A percentile compares a stretch with the other conserved stretches of the same genome.
phyloP scores from a whole-genome alignment of 257 asterid genomes.

The Sherardia arvensis region DNA sequence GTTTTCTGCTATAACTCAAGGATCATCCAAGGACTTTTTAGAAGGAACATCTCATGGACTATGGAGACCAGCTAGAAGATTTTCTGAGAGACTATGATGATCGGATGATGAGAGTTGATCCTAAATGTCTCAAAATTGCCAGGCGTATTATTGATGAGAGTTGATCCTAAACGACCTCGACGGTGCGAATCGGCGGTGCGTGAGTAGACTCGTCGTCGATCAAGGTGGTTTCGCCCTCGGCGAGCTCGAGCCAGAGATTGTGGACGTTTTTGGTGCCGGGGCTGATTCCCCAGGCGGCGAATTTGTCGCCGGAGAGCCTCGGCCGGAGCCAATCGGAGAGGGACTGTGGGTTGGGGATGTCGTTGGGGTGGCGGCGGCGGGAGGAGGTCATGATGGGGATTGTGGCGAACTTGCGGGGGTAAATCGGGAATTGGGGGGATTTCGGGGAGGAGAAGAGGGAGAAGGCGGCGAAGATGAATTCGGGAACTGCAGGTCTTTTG shows the following conservation, averaged over 20 bases:
- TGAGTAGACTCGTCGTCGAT: constrained; percentile 53
- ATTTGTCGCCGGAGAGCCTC: constrained; percentile 53
- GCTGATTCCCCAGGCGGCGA: constrained; percentile 88
- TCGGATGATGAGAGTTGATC: too few relatives aligned
- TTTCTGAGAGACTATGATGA: too few relatives aligned
- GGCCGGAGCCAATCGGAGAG: constrained; percentile 90
- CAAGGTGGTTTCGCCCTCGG: constrained; percentile 67
- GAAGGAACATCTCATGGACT: too few relatives aligned
- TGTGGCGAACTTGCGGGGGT: constrained; percentile 40
- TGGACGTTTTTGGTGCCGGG: constrained; percentile 91
- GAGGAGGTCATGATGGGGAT: constrained; percentile 67
- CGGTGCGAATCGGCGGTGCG: constrained; percentile 62
- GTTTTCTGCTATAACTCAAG: too few relatives aligned
- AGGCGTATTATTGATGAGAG: too few relatives aligned
- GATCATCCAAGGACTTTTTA: too few relatives aligned
- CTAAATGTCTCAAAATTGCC: too few relatives aligned
- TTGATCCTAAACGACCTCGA: constrained; percentile 86
- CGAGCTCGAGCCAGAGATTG: constrained; percentile 80
- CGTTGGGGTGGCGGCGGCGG: constrained; percentile 18
- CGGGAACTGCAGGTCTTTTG: constrained; percentile 45
- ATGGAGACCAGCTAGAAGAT: too few relatives aligned
- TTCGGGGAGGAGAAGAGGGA: constrained; percentile 70
- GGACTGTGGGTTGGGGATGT: constrained; percentile 72
- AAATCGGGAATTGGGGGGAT: constrained; percentile 39
- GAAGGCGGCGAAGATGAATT: constrained; percentile 66